Evolutionary conservation across 148 eudicot species (phyloP).

Genomic region (Vaccinium corymbosum): DNA sequence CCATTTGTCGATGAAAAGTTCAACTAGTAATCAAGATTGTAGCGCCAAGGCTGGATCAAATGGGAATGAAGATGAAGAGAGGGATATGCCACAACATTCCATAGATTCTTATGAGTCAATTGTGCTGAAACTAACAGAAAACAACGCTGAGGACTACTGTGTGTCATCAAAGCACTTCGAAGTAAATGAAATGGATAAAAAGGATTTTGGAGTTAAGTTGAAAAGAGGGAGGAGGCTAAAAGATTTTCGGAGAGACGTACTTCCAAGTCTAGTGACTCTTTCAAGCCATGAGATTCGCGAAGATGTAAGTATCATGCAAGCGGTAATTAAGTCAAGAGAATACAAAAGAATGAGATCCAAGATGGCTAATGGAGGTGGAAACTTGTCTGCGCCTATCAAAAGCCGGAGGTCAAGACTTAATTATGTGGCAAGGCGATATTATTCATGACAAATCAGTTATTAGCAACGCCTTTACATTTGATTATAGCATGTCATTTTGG

Average conservation of each 20-base stretch:
- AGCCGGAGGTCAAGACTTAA: conserved; percentile 48
- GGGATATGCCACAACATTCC: conserved; percentile 39
- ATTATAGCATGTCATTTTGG: conserved; percentile 12
- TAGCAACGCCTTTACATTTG: conserved; percentile 3
- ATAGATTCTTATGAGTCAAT: conserved; percentile 56
- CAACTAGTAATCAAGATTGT: conserved; percentile 17
- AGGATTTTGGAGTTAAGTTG: conserved; percentile 33
- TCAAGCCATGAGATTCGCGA: conserved; percentile 57
- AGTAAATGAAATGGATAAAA: conserved; percentile 29
- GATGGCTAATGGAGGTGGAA: conserved; percentile 23
- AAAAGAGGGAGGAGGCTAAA: conserved; percentile 66
- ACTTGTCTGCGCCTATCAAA: conserved; percentile 38
- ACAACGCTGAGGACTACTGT: conserved; percentile 38
- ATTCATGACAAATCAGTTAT: conserved; percentile 23
- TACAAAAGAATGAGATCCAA: conserved; percentile 51
- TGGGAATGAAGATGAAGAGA: conserved; percentile 18
- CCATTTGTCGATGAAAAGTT: conserved; percentile 25
- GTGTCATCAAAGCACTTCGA: conserved; percentile 45
- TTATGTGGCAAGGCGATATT: conserved; percentile 29
- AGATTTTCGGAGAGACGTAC: conserved; percentile 67
- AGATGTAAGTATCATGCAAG: conserved; percentile 57
- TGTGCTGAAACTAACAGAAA: conserved; percentile 42
- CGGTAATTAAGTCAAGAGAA: conserved; percentile 53
- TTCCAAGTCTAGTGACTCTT: conserved; percentile 51
- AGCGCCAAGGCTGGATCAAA: conserved; percentile 14